Evolutionary conservation across 129 eudicot species (phyloP), one percentile per base, ranked within the genome.

Genomic region (Helianthus tuberosus): DNA sequence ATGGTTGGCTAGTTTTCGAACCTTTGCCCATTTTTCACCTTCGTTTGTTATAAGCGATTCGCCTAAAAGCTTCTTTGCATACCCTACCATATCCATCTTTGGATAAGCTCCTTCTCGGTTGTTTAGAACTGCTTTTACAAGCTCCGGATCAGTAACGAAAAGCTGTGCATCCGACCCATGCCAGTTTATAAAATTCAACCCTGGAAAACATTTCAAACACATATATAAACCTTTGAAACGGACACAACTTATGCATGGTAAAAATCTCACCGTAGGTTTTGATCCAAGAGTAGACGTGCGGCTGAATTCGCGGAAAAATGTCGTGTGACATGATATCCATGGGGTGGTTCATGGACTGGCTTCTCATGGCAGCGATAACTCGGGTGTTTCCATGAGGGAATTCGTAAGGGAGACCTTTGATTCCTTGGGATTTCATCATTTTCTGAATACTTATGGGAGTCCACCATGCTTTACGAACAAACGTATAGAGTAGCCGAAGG

Each of bases 11-110:
- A 90, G 52, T 77, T 84, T 88, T 46, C 89, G 71, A 38, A 90
- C 78, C 72, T 86, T 90, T 10, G 86, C 84, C 96, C 96, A 90
- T 75, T 87, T 90, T 64, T 90, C 91, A 8, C 96, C 93, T 75
- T 90, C 93, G 46, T 81, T 87, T 7, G 93, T 82, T 47, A 88
- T 74, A 14, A 90, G 79, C 8, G 89, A 82, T 43, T 84, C 89
- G 27, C 91, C 96, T 35, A 90, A 73, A 44, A 87, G 77, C 80
- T 88, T 90, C 85, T 88, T 90, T 61, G 86, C 86, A 47, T 68
- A 79, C 68, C 91, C 96, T 58, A 79, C 88, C 86, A 87, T 66
- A 11, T 90, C 87, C 89, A 83, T 86, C 68, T 90, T 88, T 5
- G 89, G 91, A 35, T 83, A 90, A 46, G 82, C 81, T 46, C 87